Base-by-base conservation (phyloP, 768 basidiomycete genomes). In the Gelatoporia subvermispora region DNA sequence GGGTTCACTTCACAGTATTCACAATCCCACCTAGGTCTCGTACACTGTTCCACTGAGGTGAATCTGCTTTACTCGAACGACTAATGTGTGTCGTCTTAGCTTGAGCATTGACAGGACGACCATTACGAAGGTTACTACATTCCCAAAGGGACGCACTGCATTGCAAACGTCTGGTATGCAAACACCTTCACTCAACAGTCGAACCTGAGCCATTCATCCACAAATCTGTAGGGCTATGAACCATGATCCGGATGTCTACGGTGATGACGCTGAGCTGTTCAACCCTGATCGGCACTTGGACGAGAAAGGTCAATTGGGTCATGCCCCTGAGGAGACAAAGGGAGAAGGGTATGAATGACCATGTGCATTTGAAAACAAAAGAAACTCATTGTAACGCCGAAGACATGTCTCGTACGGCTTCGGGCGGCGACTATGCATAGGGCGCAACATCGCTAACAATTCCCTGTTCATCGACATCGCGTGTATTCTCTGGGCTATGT, bases 171-270 rank as follows among this genome's bases (percentile, higher is more conserved):
- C 7, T 31, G 28, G 28, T 31, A 13, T 7, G 28, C 13, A 21
- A 39, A 38, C 28, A 23, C 21, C 13, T 45, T 3, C 9, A 22
- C 57, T 59, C 47, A 46, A 43, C 22, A 59, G 20, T 34, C 24
- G n/a, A 16, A 10, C 10, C 60, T 8, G 59, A 60, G 22, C 42
- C 59, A n/a, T 60, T 55, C 50, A 20, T 57, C 25, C 28, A 31
- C 13, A 11, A 22, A 43, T 17, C 34, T 74, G 67, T 68, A 65
- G 64, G 66, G 49, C 51, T 7, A 60, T 67, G 53, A 51, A 60
- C 4, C 59, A 56, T 45, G 60, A 65, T 35, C 55, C 57, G n/a
- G 50, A 52, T 18, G 37, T 46, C 0, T 60, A 42, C 21, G 52
- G 51, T 8, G 38, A 47, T 5, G 52, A 60, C 24, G 51, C 53